A percentile compares a stretch with the other conserved stretches of the same genome.
Conservation (phyloP, 2,329 filamentous ascomycete genomes). For the Pestalotiopsis sp. region DNA sequence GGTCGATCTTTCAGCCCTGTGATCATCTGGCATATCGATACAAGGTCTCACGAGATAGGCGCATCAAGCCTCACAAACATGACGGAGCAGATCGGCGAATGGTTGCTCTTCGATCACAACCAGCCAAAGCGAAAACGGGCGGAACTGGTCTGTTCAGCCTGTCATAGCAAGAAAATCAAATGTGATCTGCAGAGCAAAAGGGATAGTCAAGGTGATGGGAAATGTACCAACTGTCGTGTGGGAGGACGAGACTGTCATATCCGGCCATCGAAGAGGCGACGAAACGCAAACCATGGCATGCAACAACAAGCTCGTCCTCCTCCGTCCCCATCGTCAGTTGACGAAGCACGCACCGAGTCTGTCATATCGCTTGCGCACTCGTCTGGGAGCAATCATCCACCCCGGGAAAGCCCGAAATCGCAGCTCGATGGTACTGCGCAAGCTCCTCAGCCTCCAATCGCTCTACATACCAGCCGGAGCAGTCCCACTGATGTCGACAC, state of each 20-base stretch:
- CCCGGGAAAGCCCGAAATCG: neutral
- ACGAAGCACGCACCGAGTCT: neutral
- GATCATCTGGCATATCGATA: neutral
- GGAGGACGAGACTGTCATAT: constrained; percentile 1
- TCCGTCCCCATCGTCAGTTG: neutral
- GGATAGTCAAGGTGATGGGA: neutral
- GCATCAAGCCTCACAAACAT: neutral
- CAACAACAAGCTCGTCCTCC: neutral
- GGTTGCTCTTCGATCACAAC: constrained; percentile 33
- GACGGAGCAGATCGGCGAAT: constrained; percentile 20
- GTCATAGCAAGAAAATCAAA: constrained; percentile 39
- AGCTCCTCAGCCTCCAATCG: neutral
- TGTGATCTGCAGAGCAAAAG: constrained; percentile 33
- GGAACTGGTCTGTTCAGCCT: constrained; percentile 31
- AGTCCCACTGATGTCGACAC: constrained; percentile 36
- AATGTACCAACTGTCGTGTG: constrained; percentile 13
- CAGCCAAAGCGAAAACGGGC: constrained; percentile 36
- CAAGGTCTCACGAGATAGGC: neutral
- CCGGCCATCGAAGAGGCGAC: neutral
- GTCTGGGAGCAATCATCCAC: neutral
- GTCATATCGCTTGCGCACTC: neutral
- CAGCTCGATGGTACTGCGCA: neutral
- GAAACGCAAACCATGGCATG: neutral
- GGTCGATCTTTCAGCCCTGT: neutral
- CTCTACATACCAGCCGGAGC: constrained; percentile 18